A percentile compares a stretch with the other conserved stretches of the same genome.
Evolutionary conservation across 2,329 filamentous ascomycete species (phyloP).

Genomic region (Aspergillus sp.): DNA sequence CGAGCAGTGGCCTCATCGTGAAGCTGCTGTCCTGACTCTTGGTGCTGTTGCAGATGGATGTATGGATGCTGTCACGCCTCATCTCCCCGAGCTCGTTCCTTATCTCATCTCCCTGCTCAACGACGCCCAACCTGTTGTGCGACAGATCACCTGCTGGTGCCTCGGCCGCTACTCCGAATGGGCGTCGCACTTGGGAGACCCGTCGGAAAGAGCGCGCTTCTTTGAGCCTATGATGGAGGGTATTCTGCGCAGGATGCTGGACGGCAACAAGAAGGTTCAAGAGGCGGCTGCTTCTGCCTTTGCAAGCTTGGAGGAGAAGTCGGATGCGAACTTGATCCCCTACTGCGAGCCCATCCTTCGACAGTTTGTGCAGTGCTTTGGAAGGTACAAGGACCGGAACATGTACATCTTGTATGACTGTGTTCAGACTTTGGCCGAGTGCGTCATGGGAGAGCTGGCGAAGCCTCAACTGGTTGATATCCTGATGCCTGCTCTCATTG

Average conservation of each 20-base stretch:
- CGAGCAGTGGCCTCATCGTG: conserved; percentile 84
- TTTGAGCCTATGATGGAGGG: conserved; percentile 98
- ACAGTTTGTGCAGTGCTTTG: conserved; percentile 90
- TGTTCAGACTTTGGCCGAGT: conserved; percentile 93
- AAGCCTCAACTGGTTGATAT: conserved; percentile 76
- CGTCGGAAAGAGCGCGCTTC: conserved; percentile 69
- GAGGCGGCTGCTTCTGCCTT: conserved; percentile 95
- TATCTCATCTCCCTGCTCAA: conserved; percentile 85
- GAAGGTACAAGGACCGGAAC: conserved; percentile 96
- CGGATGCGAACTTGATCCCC: conserved; percentile 74
- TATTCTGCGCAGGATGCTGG: conserved; percentile 89
- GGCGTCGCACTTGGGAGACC: conserved; percentile 75
- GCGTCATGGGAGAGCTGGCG: conserved; percentile 80
- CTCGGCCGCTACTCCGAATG: conserved; percentile 90
- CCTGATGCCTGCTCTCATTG: conserved; percentile 90
- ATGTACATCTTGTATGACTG: conserved; percentile 99
- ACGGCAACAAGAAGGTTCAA: conserved; percentile 96
- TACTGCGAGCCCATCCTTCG: conserved; percentile 89
- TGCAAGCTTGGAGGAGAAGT: conserved; percentile 92
- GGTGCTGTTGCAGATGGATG: conserved; percentile 95
- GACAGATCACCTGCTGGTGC: conserved; percentile 98
- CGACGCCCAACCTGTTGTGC: conserved; percentile 84
- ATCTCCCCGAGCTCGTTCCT: conserved; percentile 84
- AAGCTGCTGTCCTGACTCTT: conserved; percentile 90
- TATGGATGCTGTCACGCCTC: conserved; percentile 83